phyloP scores from a whole-genome alignment of 495 filamentous ascomycete species.

The Talaromyces adpressus region DNA sequence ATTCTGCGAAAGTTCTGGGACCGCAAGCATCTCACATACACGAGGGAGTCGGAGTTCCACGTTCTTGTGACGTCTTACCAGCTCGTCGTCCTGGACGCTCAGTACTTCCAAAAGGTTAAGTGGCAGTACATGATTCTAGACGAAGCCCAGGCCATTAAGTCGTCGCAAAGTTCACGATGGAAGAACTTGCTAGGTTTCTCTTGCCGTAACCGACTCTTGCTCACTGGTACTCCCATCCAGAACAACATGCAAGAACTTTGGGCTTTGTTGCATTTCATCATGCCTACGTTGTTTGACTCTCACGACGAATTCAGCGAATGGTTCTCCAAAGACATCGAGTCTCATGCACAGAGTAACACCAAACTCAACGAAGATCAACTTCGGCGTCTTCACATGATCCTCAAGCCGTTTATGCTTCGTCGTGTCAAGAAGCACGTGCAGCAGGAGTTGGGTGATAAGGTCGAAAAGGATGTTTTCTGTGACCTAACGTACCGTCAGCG shows the following conservation, averaged over 20 bases:
- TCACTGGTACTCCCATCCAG: slow-evolving; percentile 97
- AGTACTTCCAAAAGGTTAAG: slow-evolving; percentile 96
- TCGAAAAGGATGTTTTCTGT: slow-evolving; percentile 93
- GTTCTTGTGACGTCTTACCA: slow-evolving; percentile 97
- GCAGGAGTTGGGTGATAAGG: slow-evolving; percentile 97
- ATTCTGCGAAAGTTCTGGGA: slow-evolving; percentile 98
- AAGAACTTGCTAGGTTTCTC: slow-evolving; percentile 90
- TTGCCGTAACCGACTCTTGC: slow-evolving; percentile 88
- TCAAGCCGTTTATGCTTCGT: slow-evolving; percentile 98
- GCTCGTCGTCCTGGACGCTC: slow-evolving; percentile 87
- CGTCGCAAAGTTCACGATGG: slow-evolving; percentile 92
- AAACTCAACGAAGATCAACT: slow-evolving; percentile 98
- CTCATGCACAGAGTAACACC: slow-evolving; percentile 95
- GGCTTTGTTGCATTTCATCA: slow-evolving; percentile 98
- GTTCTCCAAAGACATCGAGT: slow-evolving; percentile 99
- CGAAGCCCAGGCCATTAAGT: slow-evolving; percentile 98
- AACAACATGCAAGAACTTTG: slow-evolving; percentile 99
- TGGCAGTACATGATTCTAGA: slow-evolving; percentile 99
- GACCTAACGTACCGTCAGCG: slow-evolving; percentile 95
- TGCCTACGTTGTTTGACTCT: slow-evolving; percentile 96
- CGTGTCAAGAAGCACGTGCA: slow-evolving; percentile 99
- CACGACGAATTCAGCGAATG: slow-evolving; percentile 99
- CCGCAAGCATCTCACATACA: slow-evolving; percentile 92
- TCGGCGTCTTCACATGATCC: slow-evolving; percentile 93
- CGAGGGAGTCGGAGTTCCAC: slow-evolving; percentile 86